Evolutionary conservation across 2,329 filamentous ascomycete genomes (phyloP).

Genomic region (Metarhizium brunneum): DNA sequence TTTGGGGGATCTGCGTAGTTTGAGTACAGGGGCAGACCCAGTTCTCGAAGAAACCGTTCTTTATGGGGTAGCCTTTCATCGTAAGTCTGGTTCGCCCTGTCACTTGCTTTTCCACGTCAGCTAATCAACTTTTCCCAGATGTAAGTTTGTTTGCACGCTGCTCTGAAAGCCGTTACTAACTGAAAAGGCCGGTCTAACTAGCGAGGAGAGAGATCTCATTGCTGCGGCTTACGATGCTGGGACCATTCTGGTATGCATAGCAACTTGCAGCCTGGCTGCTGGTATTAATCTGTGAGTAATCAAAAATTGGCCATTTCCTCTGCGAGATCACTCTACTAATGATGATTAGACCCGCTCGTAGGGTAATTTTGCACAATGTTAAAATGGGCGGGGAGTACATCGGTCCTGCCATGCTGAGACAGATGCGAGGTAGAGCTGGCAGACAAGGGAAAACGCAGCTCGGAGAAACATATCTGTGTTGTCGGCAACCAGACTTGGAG

Average conservation of each 20-base stretch:
- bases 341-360: slow-evolving; percentile 43
- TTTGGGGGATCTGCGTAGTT: slow-evolving; percentile 54
- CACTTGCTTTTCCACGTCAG: not conserved
- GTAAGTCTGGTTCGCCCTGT: slow-evolving; percentile 30
- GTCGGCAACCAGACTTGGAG: slow-evolving; percentile 57
- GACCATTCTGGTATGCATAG: slow-evolving; percentile 59
- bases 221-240: slow-evolving; percentile 62
- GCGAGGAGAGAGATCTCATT: slow-evolving; percentile 65
- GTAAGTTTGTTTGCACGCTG: slow-evolving; percentile 16
- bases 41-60: slow-evolving; percentile 55
- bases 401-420: slow-evolving; percentile 70
- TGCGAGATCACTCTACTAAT: slow-evolving; percentile 10
- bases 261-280: slow-evolving; percentile 72
- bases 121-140: slow-evolving; percentile 19
- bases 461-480: slow-evolving; percentile 71
- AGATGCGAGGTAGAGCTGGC: slow-evolving; percentile 72
- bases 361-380: slow-evolving; percentile 67
- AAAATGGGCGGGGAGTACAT: slow-evolving; percentile 69
- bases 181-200: slow-evolving; percentile 54
- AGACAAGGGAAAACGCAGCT: slow-evolving; percentile 70
- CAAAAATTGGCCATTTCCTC: not conserved
- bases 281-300: slow-evolving; percentile 58
- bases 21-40: slow-evolving; percentile 57
- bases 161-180: slow-evolving; percentile 11
- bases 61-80: slow-evolving; percentile 65